A percentile compares a stretch with the other conserved stretches of the same genome.
phyloP scores from a whole-genome alignment of 768 basidiomycete species.

The Termitomyces sp. region DNA sequence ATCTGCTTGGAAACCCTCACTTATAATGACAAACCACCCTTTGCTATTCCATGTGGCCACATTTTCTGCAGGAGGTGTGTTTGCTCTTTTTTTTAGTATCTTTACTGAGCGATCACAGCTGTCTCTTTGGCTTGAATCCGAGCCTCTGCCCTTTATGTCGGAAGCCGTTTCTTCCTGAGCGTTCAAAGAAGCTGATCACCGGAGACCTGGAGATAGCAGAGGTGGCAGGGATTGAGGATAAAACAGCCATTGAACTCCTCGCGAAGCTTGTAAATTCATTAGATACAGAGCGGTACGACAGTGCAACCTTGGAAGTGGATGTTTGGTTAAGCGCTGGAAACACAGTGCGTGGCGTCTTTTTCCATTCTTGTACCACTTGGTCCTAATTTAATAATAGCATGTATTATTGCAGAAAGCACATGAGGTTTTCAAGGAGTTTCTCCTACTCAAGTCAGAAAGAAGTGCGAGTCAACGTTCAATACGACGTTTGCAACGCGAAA shows the following conservation, averaged over 20 bases:
- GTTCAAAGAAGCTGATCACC: constrained; percentile 16
- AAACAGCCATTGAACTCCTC: constrained; percentile 30
- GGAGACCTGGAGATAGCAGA: constrained; percentile 24
- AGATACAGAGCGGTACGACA: constrained; percentile 27
- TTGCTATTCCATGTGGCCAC: constrained; percentile 74
- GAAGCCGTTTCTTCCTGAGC: constrained; percentile 13
- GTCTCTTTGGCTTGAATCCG: constrained; percentile 11
- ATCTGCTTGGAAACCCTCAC: constrained; percentile 66
- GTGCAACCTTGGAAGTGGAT: constrained; percentile 40
- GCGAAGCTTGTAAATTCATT: constrained; percentile 32
- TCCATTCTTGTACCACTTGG: neutral
- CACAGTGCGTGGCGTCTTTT: constrained; percentile 24
- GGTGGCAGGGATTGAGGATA: constrained; percentile 27
- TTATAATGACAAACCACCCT: constrained; percentile 51
- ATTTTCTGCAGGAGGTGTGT: constrained; percentile 66
- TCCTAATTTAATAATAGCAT: constrained; percentile 11
- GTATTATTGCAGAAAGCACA: constrained; percentile 26
- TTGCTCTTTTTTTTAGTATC: neutral
- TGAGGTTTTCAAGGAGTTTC: constrained; percentile 32
- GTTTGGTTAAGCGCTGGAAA: constrained; percentile 46
- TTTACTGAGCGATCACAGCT: constrained; percentile 1
- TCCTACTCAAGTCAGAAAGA: constrained; percentile 27
- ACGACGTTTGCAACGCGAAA: constrained; percentile 24
- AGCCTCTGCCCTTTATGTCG: constrained; percentile 15
- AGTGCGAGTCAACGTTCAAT: constrained; percentile 24